Base-by-base conservation (phyloP, 768 basidiomycete species). In the Leucosporidium scottii region DNA sequence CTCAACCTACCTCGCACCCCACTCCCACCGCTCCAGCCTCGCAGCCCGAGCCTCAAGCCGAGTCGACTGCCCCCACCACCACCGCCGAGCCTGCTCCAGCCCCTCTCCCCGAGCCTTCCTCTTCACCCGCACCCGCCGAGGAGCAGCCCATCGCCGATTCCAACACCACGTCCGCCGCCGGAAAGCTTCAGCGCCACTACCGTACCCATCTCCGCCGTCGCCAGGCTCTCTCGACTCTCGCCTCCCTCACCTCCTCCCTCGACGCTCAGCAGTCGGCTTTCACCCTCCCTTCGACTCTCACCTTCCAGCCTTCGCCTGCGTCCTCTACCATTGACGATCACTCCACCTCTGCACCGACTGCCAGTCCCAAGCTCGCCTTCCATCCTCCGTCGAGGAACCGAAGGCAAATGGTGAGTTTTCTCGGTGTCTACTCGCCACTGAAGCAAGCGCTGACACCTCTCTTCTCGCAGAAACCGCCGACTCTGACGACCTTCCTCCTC, bases 351-450 rank as follows among this genome's bases (percentile, higher is more conserved):
- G 28, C 53, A 1, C 15, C 53, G 4, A 17, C 53, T 28, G 4
- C 63, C 10, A 28, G 62, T 28, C 63, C 66, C 18, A 58, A 66
- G 75, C 77, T 90, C 53, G 84, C 86, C 4, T 90, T 82, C 78
- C 85, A 15, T 78, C 82, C 3, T 79, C 76, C n/a, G n/a, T n/a
- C n/a, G n/a, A n/a, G n/a, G n/a, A n/a, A n/a, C n/a, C 7, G 39
- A 13, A 44, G 10, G 39, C 15, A 2, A 3, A 44, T 2, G 39
- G 39, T 44, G 39, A 17, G 39, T 44, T 13, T 44, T 13, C 13
- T 3, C 13, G 7, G 8, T 17, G 8, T 44, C 39, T 44, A 12
- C 6, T 34, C 13, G 8, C 15, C 39, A 2, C 13, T 44, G 8
- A 13, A 44, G 39, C 39, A 44, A 12, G 39, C 15, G 39, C 15